These are phyloP conservation scores for Zymoseptoria ardabiliae DNA, from an alignment of 2,329 filamentous ascomycete genomes.

Conservation along the genomic window DNA sequence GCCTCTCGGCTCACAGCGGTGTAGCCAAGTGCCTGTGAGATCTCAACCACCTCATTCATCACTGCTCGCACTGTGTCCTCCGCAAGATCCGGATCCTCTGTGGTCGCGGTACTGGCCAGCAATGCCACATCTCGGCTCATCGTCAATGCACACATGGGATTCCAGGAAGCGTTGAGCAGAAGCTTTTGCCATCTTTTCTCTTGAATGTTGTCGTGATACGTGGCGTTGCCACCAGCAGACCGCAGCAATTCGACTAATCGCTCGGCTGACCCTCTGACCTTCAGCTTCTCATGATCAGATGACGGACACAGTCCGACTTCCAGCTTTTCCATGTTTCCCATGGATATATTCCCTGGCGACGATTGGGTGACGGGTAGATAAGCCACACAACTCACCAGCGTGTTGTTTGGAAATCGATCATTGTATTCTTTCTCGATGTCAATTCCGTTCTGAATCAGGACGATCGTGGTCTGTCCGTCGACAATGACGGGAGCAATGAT, in stretches of 20 bases:
- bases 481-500: constrained; percentile 35
- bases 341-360: constrained; percentile 41
- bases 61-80: constrained; percentile 14
- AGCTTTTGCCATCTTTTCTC: constrained; percentile 54
- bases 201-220: constrained; percentile 50
- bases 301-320: constrained; percentile 46
- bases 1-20: constrained; percentile 30
- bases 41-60: constrained; percentile 40
- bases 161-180: constrained; percentile 55
- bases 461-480: constrained; percentile 43
- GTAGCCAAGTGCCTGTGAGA: constrained; percentile 38
- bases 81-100: constrained; percentile 32
- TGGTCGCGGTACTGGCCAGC: constrained; percentile 35
- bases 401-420: constrained; percentile 42
- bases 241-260: constrained; percentile 29
- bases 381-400: constrained; percentile 50
- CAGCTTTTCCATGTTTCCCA: constrained; percentile 42
- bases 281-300: constrained; percentile 3
- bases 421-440: constrained; percentile 52
- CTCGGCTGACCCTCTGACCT: constrained; percentile 12
- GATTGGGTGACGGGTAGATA: constrained; percentile 49
- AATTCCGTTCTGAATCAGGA: constrained; percentile 56
- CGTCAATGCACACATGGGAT: constrained; percentile 52
- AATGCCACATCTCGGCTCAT: constrained; percentile 47
- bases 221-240: constrained; percentile 39